Evolutionary conservation across 2,329 filamentous ascomycete species (phyloP).

Genomic region (Hypocrella siamensis): DNA sequence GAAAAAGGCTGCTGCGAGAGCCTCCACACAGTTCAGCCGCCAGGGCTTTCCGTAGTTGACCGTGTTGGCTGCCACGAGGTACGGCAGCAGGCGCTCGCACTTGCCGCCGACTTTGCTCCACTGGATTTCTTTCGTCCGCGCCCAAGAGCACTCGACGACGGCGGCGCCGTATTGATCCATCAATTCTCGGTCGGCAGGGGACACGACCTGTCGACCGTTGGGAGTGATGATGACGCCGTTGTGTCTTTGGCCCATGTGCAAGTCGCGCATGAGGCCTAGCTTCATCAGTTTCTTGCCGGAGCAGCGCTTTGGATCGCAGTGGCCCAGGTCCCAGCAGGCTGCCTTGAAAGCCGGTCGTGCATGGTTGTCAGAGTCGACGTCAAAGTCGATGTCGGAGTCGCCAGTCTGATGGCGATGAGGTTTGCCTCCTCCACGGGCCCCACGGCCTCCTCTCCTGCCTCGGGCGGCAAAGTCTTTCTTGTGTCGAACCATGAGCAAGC

Average conservation of each 20-base stretch:
- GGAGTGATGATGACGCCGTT: slow-evolving; percentile 87
- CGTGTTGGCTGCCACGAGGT: slow-evolving; percentile 88
- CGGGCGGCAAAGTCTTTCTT: slow-evolving; percentile 73
- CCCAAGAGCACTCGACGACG: slow-evolving; percentile 96
- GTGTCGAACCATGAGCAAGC: slow-evolving; percentile 96
- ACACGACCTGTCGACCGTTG: slow-evolving; percentile 76
- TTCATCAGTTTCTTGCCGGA: slow-evolving; percentile 91
- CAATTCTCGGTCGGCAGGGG: slow-evolving; percentile 65
- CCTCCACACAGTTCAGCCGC: slow-evolving; percentile 91
- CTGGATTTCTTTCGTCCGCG: slow-evolving; percentile 76
- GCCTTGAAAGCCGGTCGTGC: slow-evolving; percentile 56
- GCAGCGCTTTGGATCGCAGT: slow-evolving; percentile 94
- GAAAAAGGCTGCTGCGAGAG: slow-evolving; percentile 77
- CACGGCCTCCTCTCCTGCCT: slow-evolving; percentile 53
- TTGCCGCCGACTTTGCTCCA: slow-evolving; percentile 86
- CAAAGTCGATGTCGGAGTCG: slow-evolving; percentile 7
- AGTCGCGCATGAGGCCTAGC: slow-evolving; percentile 81
- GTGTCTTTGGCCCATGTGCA: slow-evolving; percentile 83
- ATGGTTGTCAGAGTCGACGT: slow-evolving; percentile 19
- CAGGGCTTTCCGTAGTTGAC: slow-evolving; percentile 97
- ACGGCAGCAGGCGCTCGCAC: slow-evolving; percentile 80
- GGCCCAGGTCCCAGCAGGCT: slow-evolving; percentile 93
- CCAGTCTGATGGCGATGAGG: slow-evolving; percentile 29
- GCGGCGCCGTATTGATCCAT: slow-evolving; percentile 84
- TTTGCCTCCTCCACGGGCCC: slow-evolving; percentile 26